These are phyloP conservation scores for Helotiales sp. DNA, from an alignment of 2,329 filamentous ascomycete species.

Conservation along the genomic window DNA sequence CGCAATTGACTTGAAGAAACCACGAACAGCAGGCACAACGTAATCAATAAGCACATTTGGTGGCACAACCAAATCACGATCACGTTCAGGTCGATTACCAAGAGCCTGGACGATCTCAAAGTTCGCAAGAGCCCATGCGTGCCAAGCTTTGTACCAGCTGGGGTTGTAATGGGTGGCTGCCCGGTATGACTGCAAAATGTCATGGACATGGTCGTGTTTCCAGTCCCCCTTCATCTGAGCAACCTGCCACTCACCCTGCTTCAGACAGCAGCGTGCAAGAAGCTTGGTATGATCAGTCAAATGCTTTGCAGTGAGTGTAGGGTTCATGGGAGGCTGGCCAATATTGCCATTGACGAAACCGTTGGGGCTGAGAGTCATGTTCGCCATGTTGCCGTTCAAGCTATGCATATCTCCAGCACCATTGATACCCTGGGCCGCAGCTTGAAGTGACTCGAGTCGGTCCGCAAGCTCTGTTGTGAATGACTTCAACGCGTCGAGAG, in stretches of 20 bases:
- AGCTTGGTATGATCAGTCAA: slow-evolving; percentile 66
- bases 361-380: slow-evolving; percentile 6
- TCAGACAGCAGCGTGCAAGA: slow-evolving; percentile 92
- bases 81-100: slow-evolving; percentile 38
- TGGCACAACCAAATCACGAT: slow-evolving; percentile 47
- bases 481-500: slow-evolving; percentile 57
- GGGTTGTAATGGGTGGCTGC: slow-evolving; percentile 93
- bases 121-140: slow-evolving; percentile 96
- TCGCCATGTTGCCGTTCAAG: slow-evolving; percentile 39
- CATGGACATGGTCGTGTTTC: slow-evolving; percentile 81
- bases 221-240: slow-evolving; percentile 83
- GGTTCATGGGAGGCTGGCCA: slow-evolving; percentile 36
- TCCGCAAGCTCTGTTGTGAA: slow-evolving; percentile 60
- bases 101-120: slow-evolving; percentile 93
- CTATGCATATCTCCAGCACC: slow-evolving; percentile 34
- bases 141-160: slow-evolving; percentile 98
- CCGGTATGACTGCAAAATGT: slow-evolving; percentile 87
- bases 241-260: slow-evolving; percentile 95
- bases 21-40: slow-evolving; percentile 90
- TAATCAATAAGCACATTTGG: slow-evolving; percentile 74
- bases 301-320: slow-evolving; percentile 39
- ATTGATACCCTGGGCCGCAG: slow-evolving; percentile 30
- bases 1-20: slow-evolving; percentile 97
- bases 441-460: slow-evolving; percentile 31
- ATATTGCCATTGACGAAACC: slow-evolving; percentile 34